Base-by-base conservation (phyloP, 257 asterid genomes). In the Jaltomata sinuosa region DNA sequence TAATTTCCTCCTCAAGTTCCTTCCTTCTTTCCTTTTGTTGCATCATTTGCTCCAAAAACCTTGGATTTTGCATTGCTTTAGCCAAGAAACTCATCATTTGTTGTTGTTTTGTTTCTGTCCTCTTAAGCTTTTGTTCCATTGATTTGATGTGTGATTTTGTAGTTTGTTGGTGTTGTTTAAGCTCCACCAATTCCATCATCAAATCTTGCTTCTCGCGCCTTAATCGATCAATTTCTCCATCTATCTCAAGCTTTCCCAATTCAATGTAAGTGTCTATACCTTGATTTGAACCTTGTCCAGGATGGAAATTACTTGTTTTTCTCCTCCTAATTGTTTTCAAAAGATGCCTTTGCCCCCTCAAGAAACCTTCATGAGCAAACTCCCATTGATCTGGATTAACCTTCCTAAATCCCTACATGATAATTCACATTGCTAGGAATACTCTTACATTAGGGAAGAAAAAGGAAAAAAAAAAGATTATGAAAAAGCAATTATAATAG, bases 381-480 rank as follows among this genome's bases (percentile, higher is more conserved):
- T 90, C 93, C 90, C 93, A 90, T 85, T 82, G 87, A 53, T 90
- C 92, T 54, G 86, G 91, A 87, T 89, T 89, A 21, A 89, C 88
- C 68, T 89, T 90, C 69, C 91, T 87, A 68, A 90, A 90, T 64
- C 93, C 93, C 93, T 90, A 90, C 90, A 87, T 18, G 32, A 52
- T 74, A 14, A 74, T 80, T 76, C 22, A 53, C 65, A 57, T 49
- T 83, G 84, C 84, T 83, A 68, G 47, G 53, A 4, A 11, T 64
- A 18, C 77, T 40, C 78, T 72, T 76, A 65, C 57, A 87, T 34
- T 50, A 76, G 11, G 19, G 31, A 67, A 64, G 52, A 25, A 42
- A 25, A 59, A 25, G 52, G 53, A 85, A 31, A 45, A 59, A 67
- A 22, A 40, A 64, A 72, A 3, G 80, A 72, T 22, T 7, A 72